phyloP scores from a whole-genome alignment of 2,329 filamentous ascomycete genomes.

The Chalaropsis ovoidea region DNA sequence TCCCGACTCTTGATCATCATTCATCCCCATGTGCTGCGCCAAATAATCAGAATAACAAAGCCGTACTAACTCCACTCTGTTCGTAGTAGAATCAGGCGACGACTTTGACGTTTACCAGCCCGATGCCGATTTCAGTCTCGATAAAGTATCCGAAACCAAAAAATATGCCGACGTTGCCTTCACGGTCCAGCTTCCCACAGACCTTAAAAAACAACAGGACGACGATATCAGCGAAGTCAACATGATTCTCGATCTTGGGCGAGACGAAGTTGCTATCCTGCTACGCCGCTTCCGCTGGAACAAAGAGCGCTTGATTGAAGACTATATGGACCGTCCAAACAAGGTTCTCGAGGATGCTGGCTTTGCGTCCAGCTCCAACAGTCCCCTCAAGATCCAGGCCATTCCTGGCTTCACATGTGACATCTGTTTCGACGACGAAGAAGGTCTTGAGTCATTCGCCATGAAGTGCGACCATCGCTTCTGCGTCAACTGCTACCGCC shows the following conservation, averaged over 20 bases:
- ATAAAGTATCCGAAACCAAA: slow-evolving; percentile 50
- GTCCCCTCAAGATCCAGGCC: slow-evolving; percentile 56
- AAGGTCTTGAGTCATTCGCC: slow-evolving; percentile 70
- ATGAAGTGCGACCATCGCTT: slow-evolving; percentile 94
- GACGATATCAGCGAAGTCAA: slow-evolving; percentile 82
- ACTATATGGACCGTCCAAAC: slow-evolving; percentile 84
- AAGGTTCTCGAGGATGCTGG: slow-evolving; percentile 77
- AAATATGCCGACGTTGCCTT: slow-evolving; percentile 70
- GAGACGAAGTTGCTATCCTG: slow-evolving; percentile 83
- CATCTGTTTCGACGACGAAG: slow-evolving; percentile 87
- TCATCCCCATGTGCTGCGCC: too few species aligned
- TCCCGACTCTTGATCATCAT: not conserved
- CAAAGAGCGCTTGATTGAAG: slow-evolving; percentile 85
- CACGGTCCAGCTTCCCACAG: slow-evolving; percentile 66
- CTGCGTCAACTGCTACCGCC: slow-evolving; percentile 82
- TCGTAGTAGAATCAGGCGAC: slow-evolving; percentile 23
- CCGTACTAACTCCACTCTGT: not conserved
- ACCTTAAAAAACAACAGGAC: slow-evolving; percentile 79
- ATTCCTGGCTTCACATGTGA: slow-evolving; percentile 77
- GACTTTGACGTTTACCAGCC: slow-evolving; percentile 23
- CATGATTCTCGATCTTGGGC: slow-evolving; percentile 76
- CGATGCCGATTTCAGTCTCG: slow-evolving; percentile 28
- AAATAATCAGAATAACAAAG: not conserved
- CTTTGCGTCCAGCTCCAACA: slow-evolving; percentile 54
- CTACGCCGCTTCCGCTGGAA: slow-evolving; percentile 90